phyloP scores from a whole-genome alignment of 1,284 basidiomycete genomes.

The Peniophora sp. region DNA sequence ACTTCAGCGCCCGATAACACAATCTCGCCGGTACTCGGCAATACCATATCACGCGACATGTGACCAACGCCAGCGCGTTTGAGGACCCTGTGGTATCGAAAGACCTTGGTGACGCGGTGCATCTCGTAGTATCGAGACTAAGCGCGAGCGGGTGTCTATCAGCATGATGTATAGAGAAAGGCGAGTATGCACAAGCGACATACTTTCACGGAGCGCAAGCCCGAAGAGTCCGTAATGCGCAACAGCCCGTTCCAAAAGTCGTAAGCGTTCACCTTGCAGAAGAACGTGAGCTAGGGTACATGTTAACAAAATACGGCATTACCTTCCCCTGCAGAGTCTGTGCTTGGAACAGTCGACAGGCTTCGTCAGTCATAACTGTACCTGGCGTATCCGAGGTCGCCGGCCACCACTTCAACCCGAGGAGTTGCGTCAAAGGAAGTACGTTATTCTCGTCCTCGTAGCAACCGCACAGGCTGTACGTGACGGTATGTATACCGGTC shows the following conservation, averaged over 20 bases:
- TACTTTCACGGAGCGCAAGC: not conserved
- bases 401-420: constrained; percentile 2
- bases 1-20: not conserved
- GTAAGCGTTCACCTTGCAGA: too few species aligned
- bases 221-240: not conserved
- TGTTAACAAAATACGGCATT: too few species aligned
- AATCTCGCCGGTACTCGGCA: constrained; percentile 3
- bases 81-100: constrained; percentile 11
- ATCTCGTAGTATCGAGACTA: constrained; percentile 2
- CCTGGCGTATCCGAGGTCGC: not conserved
- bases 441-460: not conserved
- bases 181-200: not conserved
- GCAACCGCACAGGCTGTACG: constrained; percentile 1
- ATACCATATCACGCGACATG: constrained; percentile 4
- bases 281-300: too few species aligned
- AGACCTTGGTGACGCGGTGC: constrained; percentile 6
- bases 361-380: not conserved
- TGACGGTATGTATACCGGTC: constrained; percentile 8
- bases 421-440: not conserved
- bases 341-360: constrained; percentile 3
- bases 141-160: not conserved
- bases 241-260: not conserved
- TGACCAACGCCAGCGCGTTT: constrained; percentile 14
- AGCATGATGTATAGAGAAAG: not conserved
- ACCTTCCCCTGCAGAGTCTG: constrained; percentile 3